Evolutionary conservation across 257 asterid species (phyloP), one percentile per base, ranked within the genome.

Genomic region (Solanum tarapatanum): DNA sequence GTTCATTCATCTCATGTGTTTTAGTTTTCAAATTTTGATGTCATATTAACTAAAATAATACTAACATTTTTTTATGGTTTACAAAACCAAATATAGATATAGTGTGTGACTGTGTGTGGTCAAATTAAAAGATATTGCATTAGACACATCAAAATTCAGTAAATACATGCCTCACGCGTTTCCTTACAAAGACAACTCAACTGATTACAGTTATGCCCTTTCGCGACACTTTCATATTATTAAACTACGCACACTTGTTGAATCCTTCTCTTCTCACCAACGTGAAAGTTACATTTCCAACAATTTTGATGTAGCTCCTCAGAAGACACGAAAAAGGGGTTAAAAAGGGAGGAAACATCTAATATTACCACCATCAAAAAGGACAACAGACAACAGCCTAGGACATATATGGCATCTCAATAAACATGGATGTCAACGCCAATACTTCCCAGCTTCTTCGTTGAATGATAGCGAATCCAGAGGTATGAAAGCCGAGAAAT

Each of bases 391-490:
- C 3, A 62, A 84, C 28, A 14, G n/a, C 43, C 87, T 43, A 28
- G 45, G 35, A 80, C 43, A 75, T 55, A 64, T 66, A 64, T 62
- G 28, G 11, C 24, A 14, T 83, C 86, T 94, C 93, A 95, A 84
- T 91, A 92, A 62, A 95, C 99, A 84, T 88, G 94, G 87, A 96
- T 93, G 84, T 92, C 94, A 6, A 92, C 93, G 1, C 95, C 96
- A 89, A 91, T 68, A 84, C 87, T 58, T 82, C 86, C 89, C 23
- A 91, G 89, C 91, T 93, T 91, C 91, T 93, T 91, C 41, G 88
- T 92, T 0, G 91, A 74, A 51, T 92, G 96, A 90, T 89, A 92
- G 60, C 95, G 94, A 72, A 93, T 83, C 97, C 97, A 95, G 16
- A 95, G 88, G 88, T 91, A 94, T 1, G 99, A 94, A 41, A 95